Percentiles rank a stretch among this genome's conserved stretches.
These are phyloP conservation scores for Chlorella sp. DNA, from an alignment of 139 green algal genomes.

Conservation along the genomic window DNA sequence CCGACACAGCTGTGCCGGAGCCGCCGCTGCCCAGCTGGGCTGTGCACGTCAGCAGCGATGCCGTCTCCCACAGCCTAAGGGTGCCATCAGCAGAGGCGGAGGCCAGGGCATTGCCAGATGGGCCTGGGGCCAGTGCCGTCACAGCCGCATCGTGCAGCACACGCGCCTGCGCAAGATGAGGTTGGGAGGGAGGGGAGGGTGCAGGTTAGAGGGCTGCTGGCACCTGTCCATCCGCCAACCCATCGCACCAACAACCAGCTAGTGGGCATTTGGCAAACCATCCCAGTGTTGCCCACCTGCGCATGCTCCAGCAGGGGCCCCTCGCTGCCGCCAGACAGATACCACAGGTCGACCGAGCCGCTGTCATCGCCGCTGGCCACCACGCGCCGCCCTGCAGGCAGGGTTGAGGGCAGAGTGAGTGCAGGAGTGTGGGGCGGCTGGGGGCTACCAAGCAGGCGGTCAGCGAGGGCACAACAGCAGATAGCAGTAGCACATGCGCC, in stretches of 20 bases:
- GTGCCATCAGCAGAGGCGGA: constrained; percentile 14
- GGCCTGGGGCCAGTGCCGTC: neutral
- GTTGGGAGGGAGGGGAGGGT: too few relatives aligned
- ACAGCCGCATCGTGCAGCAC: constrained; percentile 8
- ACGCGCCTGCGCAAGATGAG: neutral
- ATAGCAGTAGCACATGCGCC: too few relatives aligned
- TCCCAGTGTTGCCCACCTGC: too few relatives aligned
- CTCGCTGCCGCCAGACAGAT: neutral
- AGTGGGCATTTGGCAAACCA: too few relatives aligned
- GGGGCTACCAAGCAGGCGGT: too few relatives aligned
- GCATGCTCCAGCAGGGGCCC: neutral
- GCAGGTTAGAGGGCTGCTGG: too few relatives aligned
- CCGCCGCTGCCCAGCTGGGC: neutral
- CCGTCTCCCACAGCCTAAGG: constrained; percentile 24
- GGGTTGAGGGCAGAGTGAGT: too few relatives aligned
- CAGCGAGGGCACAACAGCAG: too few relatives aligned
- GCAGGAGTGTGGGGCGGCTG: too few relatives aligned
- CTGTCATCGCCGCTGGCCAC: constrained; percentile 15
- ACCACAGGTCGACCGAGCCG: constrained; percentile 24
- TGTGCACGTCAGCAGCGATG: constrained; percentile 13
- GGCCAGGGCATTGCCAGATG: neutral
- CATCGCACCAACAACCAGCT: too few relatives aligned
- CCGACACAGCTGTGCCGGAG: neutral
- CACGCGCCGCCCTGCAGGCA: constrained; percentile 12
- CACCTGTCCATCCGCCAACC: too few relatives aligned